Conservation (phyloP, 2,329 filamentous ascomycete species). For the Xylariales sp. region DNA sequence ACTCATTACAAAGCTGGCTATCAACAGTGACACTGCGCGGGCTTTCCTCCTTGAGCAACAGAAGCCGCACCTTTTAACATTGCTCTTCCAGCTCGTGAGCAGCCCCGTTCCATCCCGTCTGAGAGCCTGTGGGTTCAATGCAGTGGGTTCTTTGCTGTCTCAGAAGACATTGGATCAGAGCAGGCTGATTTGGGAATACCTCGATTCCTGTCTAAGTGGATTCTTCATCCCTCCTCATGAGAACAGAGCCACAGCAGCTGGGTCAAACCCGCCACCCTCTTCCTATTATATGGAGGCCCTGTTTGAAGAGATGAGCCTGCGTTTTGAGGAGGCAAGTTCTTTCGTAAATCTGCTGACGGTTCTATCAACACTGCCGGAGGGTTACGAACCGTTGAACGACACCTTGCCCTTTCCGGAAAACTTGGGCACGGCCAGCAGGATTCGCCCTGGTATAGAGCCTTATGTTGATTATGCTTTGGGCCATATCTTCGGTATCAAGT, state of each 20-base stretch:
- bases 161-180: constrained; percentile 66
- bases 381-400: constrained; percentile 63
- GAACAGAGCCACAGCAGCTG: constrained; percentile 21
- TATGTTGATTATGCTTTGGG: constrained; percentile 91
- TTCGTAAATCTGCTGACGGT: constrained; percentile 75
- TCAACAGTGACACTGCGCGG: constrained; percentile 68
- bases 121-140: constrained; percentile 78
- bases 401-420: constrained; percentile 81
- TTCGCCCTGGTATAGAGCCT: constrained; percentile 78
- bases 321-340: constrained; percentile 81
- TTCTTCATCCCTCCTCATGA: constrained; percentile 32
- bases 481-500: constrained; percentile 65
- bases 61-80: constrained; percentile 64
- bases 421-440: constrained; percentile 70
- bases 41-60: constrained; percentile 66
- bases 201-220: constrained; percentile 77
- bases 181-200: constrained; percentile 70
- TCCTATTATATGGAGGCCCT: constrained; percentile 53
- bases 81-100: constrained; percentile 74
- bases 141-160: constrained; percentile 70
- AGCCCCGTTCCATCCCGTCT: constrained; percentile 72
- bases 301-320: constrained; percentile 68
- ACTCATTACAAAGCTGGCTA: constrained; percentile 76
- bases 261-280: constrained; percentile 23
- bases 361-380: constrained; percentile 63